Percentiles rank a stretch among this genome's conserved stretches.
Evolutionary conservation across 2,329 filamentous ascomycete genomes (phyloP).

Genomic region (Sporothrix phasma): DNA sequence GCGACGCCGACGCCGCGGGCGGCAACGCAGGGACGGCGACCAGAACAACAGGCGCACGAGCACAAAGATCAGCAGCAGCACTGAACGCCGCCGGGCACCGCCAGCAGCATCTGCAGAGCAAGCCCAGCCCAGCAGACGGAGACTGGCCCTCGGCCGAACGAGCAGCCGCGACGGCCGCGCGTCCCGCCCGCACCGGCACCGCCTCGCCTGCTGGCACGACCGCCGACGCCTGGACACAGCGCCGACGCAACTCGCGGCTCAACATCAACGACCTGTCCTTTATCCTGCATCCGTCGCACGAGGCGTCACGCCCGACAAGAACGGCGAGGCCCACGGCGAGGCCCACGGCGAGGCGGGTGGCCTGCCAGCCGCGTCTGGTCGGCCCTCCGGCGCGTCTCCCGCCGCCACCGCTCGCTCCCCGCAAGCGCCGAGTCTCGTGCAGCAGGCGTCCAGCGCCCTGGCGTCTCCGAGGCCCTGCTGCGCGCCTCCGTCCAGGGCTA

Average conservation of each 20-base stretch:
- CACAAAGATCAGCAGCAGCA: background rate
- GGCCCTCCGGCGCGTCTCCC: background rate
- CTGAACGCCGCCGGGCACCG: background rate
- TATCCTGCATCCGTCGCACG: slow-evolving; percentile 10
- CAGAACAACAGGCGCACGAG: too few relatives aligned
- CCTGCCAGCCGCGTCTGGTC: background rate
- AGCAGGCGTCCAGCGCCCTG: background rate
- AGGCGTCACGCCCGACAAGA: slow-evolving; percentile 7
- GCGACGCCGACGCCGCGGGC: background rate
- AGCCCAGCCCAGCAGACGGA: background rate
- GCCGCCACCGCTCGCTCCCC: background rate
- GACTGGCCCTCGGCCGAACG: too few relatives aligned
- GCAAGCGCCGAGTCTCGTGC: background rate
- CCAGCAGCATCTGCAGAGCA: too few relatives aligned
- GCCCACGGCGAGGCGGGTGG: background rate
- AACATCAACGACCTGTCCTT: slow-evolving; percentile 9
- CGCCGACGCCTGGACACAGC: background rate
- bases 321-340: background rate
- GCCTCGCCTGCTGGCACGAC: background rate
- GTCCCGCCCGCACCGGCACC: background rate
- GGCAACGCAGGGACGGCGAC: too few relatives aligned
- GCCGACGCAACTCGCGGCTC: slow-evolving; percentile 3
- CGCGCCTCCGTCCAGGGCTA: background rate
- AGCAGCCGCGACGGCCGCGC: background rate
- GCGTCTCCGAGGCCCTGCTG: background rate